These are phyloP conservation scores for Melastoma candidum DNA, from an alignment of 441 rosid genomes.

Conservation along the genomic window DNA sequence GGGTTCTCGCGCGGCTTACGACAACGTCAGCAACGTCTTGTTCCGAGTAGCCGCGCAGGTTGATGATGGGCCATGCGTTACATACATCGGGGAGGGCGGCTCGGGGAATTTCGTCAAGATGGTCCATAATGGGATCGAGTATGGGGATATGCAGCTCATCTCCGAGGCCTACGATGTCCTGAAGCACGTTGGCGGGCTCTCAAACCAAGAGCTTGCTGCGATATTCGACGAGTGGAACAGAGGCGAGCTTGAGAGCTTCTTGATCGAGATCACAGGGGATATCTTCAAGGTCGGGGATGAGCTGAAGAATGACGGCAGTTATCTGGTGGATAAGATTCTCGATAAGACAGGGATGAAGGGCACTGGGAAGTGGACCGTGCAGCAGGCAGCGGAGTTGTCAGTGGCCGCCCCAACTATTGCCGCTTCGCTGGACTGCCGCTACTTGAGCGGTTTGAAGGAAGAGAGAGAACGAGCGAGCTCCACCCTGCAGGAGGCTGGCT, in stretches of 20 bases:
- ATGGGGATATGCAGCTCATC: conserved; percentile 92
- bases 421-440: conserved; percentile 80
- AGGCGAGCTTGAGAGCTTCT: conserved; percentile 86
- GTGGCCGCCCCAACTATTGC: conserved; percentile 96
- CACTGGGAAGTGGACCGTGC: conserved; percentile 98
- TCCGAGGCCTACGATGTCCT: conserved; percentile 87
- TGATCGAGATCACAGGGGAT: conserved; percentile 77
- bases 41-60: conserved; percentile 88
- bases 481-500: conserved; percentile 61
- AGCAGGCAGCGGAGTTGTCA: conserved; percentile 90
- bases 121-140: conserved; percentile 98
- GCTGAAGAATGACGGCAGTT: conserved; percentile 30
- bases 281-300: conserved; percentile 78
- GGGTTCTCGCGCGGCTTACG: conserved; percentile 70
- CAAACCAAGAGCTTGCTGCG: conserved; percentile 57
- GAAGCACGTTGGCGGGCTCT: conserved; percentile 73
- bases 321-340: conserved; percentile 80
- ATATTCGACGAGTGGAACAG: conserved; percentile 68
- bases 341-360: conserved; percentile 99
- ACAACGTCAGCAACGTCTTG: conserved; percentile 54
- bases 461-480: conserved; percentile 62
- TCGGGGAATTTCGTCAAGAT: conserved; percentile 93
- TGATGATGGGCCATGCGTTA: conserved; percentile 93
- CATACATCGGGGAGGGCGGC: conserved; percentile 89
- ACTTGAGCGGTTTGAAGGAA: conserved; percentile 81